Percentiles rank a stretch among this genome's conserved stretches.
These are phyloP conservation scores for Mycena pura DNA, from an alignment of 768 basidiomycete species.

Conservation along the genomic window DNA sequence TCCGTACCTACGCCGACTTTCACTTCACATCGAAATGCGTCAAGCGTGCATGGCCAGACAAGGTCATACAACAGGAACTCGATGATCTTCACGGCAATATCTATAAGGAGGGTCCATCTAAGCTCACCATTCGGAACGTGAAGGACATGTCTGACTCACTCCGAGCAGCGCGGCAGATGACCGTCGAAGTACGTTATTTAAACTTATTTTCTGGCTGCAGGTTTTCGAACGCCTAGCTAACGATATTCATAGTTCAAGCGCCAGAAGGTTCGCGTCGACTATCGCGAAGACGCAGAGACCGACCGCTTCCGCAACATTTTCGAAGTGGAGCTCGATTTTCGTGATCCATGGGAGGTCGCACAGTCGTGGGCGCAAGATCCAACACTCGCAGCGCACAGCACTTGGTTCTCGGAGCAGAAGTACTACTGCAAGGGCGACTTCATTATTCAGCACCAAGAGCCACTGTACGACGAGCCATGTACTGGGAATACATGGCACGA, in stretches of 20 bases:
- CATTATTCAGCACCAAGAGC: background rate
- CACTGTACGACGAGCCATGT: background rate
- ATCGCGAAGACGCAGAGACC: background rate
- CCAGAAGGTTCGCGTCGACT: background rate
- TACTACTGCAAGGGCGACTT: background rate
- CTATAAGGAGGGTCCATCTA: background rate
- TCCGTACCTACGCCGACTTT: conserved; percentile 21
- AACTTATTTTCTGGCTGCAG: no score
- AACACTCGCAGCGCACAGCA: background rate
- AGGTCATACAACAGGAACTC: conserved; percentile 4
- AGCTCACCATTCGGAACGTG: conserved; percentile 1
- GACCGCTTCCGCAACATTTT: background rate
- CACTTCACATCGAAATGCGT: conserved; percentile 15
- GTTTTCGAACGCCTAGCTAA: background rate
- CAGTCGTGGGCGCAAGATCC: background rate
- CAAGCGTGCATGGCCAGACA: background rate
- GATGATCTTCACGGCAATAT: background rate
- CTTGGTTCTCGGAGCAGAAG: background rate
- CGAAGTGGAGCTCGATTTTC: background rate
- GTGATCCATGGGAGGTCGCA: background rate
- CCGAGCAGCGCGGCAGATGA: conserved; percentile 5
- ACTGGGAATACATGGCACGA: background rate
- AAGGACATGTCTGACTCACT: background rate
- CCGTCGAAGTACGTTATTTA: conserved; percentile 8
- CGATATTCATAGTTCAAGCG: conserved; percentile 1